Evolutionary conservation across 768 basidiomycete species (phyloP), one percentile per base, ranked within the genome.

Genomic region (Russula foetens): DNA sequence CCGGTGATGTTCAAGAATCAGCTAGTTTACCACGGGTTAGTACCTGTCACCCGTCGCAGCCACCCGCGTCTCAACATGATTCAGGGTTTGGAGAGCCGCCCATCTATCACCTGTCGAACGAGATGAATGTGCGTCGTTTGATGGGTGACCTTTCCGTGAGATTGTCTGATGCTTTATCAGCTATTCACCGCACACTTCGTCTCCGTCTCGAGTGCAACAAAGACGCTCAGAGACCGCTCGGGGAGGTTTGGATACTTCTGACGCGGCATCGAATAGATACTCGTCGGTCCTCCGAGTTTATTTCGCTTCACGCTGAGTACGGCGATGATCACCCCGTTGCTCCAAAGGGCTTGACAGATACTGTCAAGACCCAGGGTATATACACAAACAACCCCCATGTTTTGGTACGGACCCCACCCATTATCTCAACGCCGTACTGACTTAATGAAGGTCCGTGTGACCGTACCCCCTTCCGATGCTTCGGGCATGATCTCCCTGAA

Each of bases 161-260:
- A 17, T 53, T 5, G 26, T 46, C 41, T 63, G 24, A 52, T 38
- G 19, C 47, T 11, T 33, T 53, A 17, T n/a, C 43, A 80, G 78
- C 72, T 29, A 74, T 74, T 19, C 69, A 70, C 55, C 77, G 73
- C 56, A 70, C 76, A 64, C 70, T 80, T 17, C 76, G 69, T 58
- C 71, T 76, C 64, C 75, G 75, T 29, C 77, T 82, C 49, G 62
- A 65, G 41, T 21, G 65, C 62, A 28, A 29, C 4, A 35, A 21
- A 2, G 45, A 19, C 31, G 43, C 7, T 23, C 45, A 48, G 11
- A 33, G 24, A 3, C 15, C 46, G 6, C 17, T 47, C 28, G 68
- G 66, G 29, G 85, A 90, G 46, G 76, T 97, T 7, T 96, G 88
- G 90, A 67, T 95, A 8, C 78, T 94, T 1, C 77, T 98, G 2